Base-by-base conservation (phyloP, 2,329 filamentous ascomycete species). In the Arthrobotrys conoides region DNA sequence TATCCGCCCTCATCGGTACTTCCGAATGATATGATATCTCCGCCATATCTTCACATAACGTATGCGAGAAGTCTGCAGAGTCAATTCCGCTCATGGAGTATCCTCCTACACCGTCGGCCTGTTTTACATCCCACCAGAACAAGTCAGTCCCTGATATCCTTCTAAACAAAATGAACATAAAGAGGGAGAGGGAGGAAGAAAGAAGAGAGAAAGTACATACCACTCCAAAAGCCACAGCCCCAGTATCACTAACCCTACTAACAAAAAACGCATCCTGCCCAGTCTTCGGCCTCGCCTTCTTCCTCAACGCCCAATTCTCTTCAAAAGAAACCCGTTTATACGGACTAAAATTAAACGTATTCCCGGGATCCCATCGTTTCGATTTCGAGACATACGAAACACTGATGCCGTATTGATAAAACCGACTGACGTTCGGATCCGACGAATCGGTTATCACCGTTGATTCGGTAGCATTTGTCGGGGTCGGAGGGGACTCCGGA, bases 211-310 rank as follows among this genome's bases (percentile, higher is more conserved):
- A n/a, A 41, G 16, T n/a, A 76, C 77, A 55, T 80, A 83, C 82
- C 24, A 99, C 89, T 18, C 93, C 96, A 81, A 99, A 91, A 0
- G 94, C 93, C 10, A 97, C 89, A 48, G 90, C 88, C 44, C 90
- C 88, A 0, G 88, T 88, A 80, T 90, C 89, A 65, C 92, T 93
- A n/a, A 97, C 87, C 24, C 91, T 90, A 83, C 92, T 89, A 82
- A 96, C 91, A 85, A 99, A 99, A 86, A 97, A 98, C 73, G 96
- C 93, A 87, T 99, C 96, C 85, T 99, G 94, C 16, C 96, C 96
- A 64, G 92, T 96, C 75, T 90, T 91, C 63, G 91, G 92, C 24
- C 92, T 90, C 80, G 86, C 88, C 81, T 86, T 87, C 83, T 90
- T 89, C 82, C 88, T 87, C 46, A 64, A 5, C 30, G n/a, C 55